phyloP scores from a whole-genome alignment of 768 basidiomycete species.

The Boletus insuetus region DNA sequence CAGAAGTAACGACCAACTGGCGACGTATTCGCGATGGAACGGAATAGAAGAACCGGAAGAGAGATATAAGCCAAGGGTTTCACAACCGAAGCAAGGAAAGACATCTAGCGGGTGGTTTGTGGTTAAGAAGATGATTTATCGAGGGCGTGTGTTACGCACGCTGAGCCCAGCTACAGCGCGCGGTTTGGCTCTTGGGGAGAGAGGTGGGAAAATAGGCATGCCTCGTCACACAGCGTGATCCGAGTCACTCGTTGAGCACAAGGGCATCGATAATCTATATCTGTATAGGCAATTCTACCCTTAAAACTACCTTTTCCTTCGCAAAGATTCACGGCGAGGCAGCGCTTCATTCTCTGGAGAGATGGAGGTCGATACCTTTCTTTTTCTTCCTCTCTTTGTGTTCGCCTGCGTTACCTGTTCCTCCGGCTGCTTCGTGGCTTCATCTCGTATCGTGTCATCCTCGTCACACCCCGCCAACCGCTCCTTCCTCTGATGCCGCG shows the following conservation, averaged over 20 bases:
- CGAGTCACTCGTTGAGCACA: neutral
- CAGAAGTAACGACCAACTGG: slow-evolving; percentile 68
- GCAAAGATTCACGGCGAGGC: slow-evolving; percentile 22
- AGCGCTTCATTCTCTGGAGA: slow-evolving; percentile 4
- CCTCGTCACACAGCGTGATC: neutral
- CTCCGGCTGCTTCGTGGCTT: neutral
- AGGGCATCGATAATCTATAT: no score
- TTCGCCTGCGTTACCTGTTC: neutral
- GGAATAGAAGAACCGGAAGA: slow-evolving; percentile 64
- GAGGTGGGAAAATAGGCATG: slow-evolving; percentile 29
- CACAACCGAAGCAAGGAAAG: slow-evolving; percentile 55
- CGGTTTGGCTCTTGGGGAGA: slow-evolving; percentile 21
- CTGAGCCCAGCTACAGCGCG: slow-evolving; percentile 23
- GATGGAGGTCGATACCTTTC: slow-evolving; percentile 14
- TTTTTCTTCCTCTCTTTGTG: slow-evolving; percentile 19
- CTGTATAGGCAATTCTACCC: no score
- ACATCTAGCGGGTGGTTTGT: slow-evolving; percentile 45
- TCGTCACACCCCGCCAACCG: neutral
- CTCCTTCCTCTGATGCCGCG: neutral
- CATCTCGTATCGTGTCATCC: neutral
- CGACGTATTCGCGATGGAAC: slow-evolving; percentile 54
- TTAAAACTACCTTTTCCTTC: slow-evolving; percentile 11
- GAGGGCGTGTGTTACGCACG: slow-evolving; percentile 20
- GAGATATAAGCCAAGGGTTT: slow-evolving; percentile 77
- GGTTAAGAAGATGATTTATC: slow-evolving; percentile 10